phyloP scores from a whole-genome alignment of 2,329 filamentous ascomycete genomes.

The Lachnellula occidentalis region DNA sequence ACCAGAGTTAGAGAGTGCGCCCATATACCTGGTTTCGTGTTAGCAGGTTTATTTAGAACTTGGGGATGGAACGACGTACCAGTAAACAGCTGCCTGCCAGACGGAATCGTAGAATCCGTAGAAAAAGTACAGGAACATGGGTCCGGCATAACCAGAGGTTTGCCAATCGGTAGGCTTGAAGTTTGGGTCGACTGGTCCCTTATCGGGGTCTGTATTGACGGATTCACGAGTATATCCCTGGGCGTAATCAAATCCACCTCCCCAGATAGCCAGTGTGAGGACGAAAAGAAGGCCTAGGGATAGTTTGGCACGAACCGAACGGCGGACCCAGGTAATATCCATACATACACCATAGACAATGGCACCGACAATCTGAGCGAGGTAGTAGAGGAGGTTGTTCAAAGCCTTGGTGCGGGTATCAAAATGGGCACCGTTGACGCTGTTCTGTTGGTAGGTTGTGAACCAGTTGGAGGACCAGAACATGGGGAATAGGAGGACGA shows the following conservation, averaged over 20 bases:
- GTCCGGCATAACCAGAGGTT: constrained; percentile 62
- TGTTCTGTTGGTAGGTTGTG: constrained; percentile 74
- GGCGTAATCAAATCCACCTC: constrained; percentile 76
- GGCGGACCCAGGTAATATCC: constrained; percentile 54
- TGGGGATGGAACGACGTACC: constrained; percentile 43
- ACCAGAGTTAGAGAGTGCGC: constrained; percentile 84
- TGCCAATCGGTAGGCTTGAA: constrained; percentile 53
- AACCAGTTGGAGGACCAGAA: constrained; percentile 78
- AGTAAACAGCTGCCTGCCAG: constrained; percentile 90
- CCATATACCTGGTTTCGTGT: constrained; percentile 67
- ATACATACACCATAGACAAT: constrained; percentile 66
- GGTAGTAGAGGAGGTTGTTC: constrained; percentile 75
- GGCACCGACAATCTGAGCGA: constrained; percentile 72
- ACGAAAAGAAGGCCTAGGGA: constrained; percentile 57
- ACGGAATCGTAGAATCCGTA: constrained; percentile 85
- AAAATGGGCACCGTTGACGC: constrained; percentile 65
- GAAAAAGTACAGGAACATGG: constrained; percentile 86
- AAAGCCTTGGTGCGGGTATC: constrained; percentile 69
- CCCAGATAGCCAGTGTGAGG: constrained; percentile 75
- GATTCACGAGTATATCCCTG: constrained; percentile 49
- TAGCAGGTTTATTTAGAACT: constrained; percentile 2
- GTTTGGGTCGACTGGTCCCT: constrained; percentile 1
- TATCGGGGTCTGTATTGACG: constrained; percentile 1
- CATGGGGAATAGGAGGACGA: constrained; percentile 74
- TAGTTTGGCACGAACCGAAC: constrained; percentile 61